A percentile compares a stretch with the other conserved stretches of the same genome.
Conservation (phyloP, 2,329 filamentous ascomycete species). For the Alternaria consortialis region DNA sequence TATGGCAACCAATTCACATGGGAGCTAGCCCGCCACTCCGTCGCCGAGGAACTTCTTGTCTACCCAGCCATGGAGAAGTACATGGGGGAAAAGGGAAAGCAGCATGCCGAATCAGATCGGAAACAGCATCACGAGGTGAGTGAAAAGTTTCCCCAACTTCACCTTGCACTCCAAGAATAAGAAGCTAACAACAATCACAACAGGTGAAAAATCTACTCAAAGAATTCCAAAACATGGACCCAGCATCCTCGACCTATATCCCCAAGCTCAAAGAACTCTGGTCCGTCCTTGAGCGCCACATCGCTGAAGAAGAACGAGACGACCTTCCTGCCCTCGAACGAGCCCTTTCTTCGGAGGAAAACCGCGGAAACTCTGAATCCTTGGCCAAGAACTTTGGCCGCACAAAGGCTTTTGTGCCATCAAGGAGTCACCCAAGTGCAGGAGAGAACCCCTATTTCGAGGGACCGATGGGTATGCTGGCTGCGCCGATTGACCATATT, state of each 20-base stretch:
- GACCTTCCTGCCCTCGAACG: conserved; percentile 45
- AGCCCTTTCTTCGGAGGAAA: conserved; percentile 19
- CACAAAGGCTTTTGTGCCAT: conserved; percentile 46
- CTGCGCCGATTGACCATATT: conserved; percentile 66
- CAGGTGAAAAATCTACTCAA: conserved; percentile 46
- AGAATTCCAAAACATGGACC: conserved; percentile 41
- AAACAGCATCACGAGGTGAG: conserved; percentile 46
- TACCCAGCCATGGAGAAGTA: conserved; percentile 52
- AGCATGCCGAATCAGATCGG: conserved; percentile 45
- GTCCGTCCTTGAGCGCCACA: conserved; percentile 35
- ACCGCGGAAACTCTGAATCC: conserved; percentile 33
- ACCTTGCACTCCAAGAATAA: background rate
- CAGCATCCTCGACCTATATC: conserved; percentile 31
- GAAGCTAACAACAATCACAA: background rate
- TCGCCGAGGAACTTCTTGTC: conserved; percentile 60
- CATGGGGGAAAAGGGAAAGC: conserved; percentile 40
- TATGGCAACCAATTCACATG: conserved; percentile 63
- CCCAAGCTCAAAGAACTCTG: conserved; percentile 38
- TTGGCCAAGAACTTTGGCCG: conserved; percentile 42
- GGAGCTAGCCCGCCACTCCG: conserved; percentile 62
- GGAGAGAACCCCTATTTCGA: conserved; percentile 65
- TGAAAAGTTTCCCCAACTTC: background rate
- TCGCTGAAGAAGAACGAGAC: conserved; percentile 43
- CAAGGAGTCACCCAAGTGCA: conserved; percentile 41
- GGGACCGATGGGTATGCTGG: conserved; percentile 62